Base-by-base conservation (phyloP, 768 basidiomycete species). In the Holtermannia corniformis region DNA sequence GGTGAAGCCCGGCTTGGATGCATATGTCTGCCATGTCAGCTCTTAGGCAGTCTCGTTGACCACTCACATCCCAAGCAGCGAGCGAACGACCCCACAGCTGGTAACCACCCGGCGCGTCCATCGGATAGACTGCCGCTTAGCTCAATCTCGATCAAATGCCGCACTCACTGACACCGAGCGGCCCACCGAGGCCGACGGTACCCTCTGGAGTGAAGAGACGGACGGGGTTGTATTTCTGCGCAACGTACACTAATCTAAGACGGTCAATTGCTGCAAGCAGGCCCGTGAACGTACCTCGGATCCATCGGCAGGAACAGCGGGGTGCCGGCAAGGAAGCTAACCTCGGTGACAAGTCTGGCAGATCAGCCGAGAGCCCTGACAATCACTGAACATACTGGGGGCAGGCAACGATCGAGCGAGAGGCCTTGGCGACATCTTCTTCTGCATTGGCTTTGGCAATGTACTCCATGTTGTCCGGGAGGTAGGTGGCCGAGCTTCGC, bases 171-270 rank as follows among this genome's bases (percentile, higher is more conserved):
- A 82, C 83, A 3, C 80, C 77, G 3, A 83, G 78, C 0, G 80
- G 76, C 0, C 84, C 83, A 1, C 82, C 84, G 20, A 83, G 80
- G 0, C 82, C 83, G n/a, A 85, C 76, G 0, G 83, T 82, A 11
- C 83, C 84, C 79, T 82, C 63, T 0, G 82, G 81, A 0, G 84
- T 85, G 54, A 75, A 82, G 0, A 82, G 82, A 5, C 83, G 73
- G 0, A 82, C 82, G 0, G 83, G 84, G 51, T 85, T 85, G 81
- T 84, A 84, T 67, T 85, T 86, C 54, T 84, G 83, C 0, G 80
- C 82, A 4, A 81, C 76, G 41, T 61, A 64, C 7, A 61, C 53
- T 0, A 85, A 66, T 32, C 82, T 74, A 53, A 77, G 79, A 25
- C 80, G 73, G 5, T 79, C 80, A 60, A 82, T 75, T 80, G 81